phyloP scores from a whole-genome alignment of 108 stramenopile genomes.

The Fragilariopsis cylindrus region DNA sequence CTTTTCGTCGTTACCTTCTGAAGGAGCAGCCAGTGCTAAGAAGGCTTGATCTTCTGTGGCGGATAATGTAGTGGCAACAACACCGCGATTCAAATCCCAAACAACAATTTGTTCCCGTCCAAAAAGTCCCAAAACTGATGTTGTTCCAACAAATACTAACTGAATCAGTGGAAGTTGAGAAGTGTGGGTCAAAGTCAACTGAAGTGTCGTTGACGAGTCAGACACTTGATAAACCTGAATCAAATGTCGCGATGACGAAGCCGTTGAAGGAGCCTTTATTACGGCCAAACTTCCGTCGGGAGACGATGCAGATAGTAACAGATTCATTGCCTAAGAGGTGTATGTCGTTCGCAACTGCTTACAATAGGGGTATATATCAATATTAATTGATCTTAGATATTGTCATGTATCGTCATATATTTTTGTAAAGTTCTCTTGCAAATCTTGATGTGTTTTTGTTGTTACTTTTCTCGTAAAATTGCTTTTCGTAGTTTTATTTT shows the following conservation, averaged over 20 bases:
- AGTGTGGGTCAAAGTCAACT: conserved; percentile 37
- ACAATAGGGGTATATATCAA: too few relatives aligned
- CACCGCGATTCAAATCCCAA: conserved; percentile 57
- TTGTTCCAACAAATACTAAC: conserved; percentile 32
- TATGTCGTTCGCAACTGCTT: too few relatives aligned
- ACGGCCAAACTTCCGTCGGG: conserved; percentile 34
- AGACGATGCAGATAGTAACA: conserved; percentile 26
- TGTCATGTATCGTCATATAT: too few relatives aligned
- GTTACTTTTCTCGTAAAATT: too few relatives aligned
- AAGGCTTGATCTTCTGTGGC: conserved; percentile 24
- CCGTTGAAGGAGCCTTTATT: conserved; percentile 17
- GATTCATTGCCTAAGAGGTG: not conserved
- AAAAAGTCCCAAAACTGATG: conserved; percentile 26
- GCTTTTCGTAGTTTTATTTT: too few relatives aligned
- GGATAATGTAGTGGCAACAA: conserved; percentile 35
- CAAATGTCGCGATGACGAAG: conserved; percentile 14
- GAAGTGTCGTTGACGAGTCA: conserved; percentile 18
- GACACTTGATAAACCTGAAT: conserved; percentile 35
- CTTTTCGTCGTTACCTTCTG: not conserved
- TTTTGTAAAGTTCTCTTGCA: too few relatives aligned
- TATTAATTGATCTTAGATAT: too few relatives aligned
- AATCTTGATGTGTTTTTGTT: too few relatives aligned
- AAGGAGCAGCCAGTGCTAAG: conserved; percentile 17
- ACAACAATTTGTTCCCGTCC: conserved; percentile 27
- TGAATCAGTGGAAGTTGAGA: conserved; percentile 9